Percentiles rank a stretch among this genome's conserved stretches.
Conservation (phyloP, 2,329 filamentous ascomycete species). For the Emericellopsis atlantica region DNA sequence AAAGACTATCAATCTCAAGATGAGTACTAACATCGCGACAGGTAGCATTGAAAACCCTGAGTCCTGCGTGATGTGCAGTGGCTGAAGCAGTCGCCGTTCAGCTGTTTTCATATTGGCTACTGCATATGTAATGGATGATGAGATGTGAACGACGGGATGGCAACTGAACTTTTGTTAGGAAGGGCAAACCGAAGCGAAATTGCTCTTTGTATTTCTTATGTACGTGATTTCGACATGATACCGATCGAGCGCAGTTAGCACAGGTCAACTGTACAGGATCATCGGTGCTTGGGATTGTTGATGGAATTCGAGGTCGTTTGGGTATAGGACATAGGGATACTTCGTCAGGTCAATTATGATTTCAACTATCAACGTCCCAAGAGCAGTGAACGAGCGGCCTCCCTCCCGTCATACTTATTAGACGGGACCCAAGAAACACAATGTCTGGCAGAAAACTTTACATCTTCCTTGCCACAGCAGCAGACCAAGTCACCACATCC, state of each 20-base stretch:
- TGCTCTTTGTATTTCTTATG: neutral
- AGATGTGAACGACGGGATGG: constrained; percentile 3
- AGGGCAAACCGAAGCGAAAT: neutral
- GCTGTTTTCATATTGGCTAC: neutral
- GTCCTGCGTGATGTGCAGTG: constrained; percentile 93
- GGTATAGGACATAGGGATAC: neutral
- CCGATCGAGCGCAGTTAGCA: neutral
- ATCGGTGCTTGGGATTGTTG: neutral
- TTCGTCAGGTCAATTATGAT: too few relatives aligned
- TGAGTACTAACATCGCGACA: constrained; percentile 23
- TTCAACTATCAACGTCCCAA: too few relatives aligned
- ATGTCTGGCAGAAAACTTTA: too few relatives aligned
- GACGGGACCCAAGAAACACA: too few relatives aligned
- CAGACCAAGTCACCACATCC: too few relatives aligned
- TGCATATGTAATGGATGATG: constrained; percentile 3
- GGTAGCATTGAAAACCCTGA: constrained; percentile 96
- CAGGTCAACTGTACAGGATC: neutral
- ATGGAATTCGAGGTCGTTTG: neutral
- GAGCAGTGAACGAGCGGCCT: too few relatives aligned
- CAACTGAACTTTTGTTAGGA: neutral
- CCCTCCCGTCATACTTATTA: too few relatives aligned
- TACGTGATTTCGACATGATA: neutral
- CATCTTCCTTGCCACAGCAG: too few relatives aligned
- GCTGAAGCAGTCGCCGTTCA: constrained; percentile 35
- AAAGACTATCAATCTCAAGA: neutral